Evolutionary conservation across 78 protist species (phyloP).

Genomic region (Emiliania huxleyi): DNA sequence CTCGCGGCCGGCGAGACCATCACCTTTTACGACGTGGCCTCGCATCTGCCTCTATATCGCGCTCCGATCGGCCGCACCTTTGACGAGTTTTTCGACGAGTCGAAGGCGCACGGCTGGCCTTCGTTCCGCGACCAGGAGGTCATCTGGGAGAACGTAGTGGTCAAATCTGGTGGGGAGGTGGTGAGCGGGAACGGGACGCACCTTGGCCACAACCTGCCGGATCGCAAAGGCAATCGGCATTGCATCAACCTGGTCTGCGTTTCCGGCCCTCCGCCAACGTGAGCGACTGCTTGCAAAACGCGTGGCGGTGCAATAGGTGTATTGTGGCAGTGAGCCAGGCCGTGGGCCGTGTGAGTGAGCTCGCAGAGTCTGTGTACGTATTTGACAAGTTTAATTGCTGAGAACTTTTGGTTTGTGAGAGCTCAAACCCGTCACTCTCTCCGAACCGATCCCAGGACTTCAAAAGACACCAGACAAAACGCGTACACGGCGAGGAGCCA

Average conservation of each 20-base stretch:
- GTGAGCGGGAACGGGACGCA: slow-evolving; percentile 29
- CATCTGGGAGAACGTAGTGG: slow-evolving; percentile 23
- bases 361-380: too few species aligned
- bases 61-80: not conserved
- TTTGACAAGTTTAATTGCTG: too few species aligned
- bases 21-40: slow-evolving; percentile 26
- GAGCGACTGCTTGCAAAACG: too few species aligned
- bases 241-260: slow-evolving; percentile 52
- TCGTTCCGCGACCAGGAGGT: not conserved
- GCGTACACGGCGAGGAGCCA: too few species aligned
- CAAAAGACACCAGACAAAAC: too few species aligned
- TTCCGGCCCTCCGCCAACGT: not conserved
- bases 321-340: too few species aligned
- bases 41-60: slow-evolving; percentile 12
- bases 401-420: too few species aligned
- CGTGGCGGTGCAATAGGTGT: too few species aligned
- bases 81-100: not conserved
- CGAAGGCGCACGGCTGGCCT: not conserved
- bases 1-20: not conserved
- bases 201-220: slow-evolving; percentile 51
- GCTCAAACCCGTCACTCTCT: too few species aligned
- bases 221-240: slow-evolving; percentile 41
- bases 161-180: slow-evolving; percentile 30
- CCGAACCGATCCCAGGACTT: too few species aligned
- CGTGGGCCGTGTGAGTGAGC: too few species aligned